These are phyloP conservation scores for Amanita rubescens DNA, from an alignment of 768 basidiomycete species.

Conservation along the genomic window DNA sequence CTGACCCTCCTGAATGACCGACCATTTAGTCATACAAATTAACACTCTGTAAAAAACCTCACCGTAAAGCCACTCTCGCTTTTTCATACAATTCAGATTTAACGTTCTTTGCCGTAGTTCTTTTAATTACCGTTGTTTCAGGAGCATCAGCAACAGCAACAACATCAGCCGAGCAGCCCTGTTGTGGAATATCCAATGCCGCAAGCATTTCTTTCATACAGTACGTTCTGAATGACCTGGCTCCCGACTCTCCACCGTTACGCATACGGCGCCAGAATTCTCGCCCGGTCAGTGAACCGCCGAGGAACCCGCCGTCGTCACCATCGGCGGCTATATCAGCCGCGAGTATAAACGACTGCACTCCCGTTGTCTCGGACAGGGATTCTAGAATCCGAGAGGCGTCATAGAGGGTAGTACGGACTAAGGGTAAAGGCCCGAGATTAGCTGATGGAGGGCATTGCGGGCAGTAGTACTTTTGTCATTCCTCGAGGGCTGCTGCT, in stretches of 20 bases:
- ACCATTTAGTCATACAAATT: background rate
- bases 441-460: conserved; percentile 5
- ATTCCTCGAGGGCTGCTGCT: conserved; percentile 10
- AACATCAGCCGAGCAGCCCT: background rate
- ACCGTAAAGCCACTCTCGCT: conserved; percentile 52
- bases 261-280: conserved; percentile 62
- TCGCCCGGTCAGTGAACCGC: conserved; percentile 51
- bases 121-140: conserved; percentile 17
- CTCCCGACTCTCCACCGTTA: conserved; percentile 51
- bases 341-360: conserved; percentile 57
- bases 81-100: conserved; percentile 52
- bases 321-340: conserved; percentile 45
- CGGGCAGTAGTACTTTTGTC: conserved; percentile 8
- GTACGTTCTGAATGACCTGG: conserved; percentile 44
- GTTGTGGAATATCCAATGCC: background rate
- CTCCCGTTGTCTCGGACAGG: conserved; percentile 38
- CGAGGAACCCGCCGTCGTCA: conserved; percentile 49
- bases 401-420: conserved; percentile 37
- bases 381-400: conserved; percentile 49
- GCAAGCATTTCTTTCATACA: conserved; percentile 26
- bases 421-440: conserved; percentile 24
- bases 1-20: conserved; percentile 35
- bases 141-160: conserved; percentile 9
- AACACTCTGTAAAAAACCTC: conserved; percentile 7
- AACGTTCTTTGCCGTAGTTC: conserved; percentile 27